phyloP scores from a whole-genome alignment of 2,329 filamentous ascomycete genomes.

The Penicillium expansum region DNA sequence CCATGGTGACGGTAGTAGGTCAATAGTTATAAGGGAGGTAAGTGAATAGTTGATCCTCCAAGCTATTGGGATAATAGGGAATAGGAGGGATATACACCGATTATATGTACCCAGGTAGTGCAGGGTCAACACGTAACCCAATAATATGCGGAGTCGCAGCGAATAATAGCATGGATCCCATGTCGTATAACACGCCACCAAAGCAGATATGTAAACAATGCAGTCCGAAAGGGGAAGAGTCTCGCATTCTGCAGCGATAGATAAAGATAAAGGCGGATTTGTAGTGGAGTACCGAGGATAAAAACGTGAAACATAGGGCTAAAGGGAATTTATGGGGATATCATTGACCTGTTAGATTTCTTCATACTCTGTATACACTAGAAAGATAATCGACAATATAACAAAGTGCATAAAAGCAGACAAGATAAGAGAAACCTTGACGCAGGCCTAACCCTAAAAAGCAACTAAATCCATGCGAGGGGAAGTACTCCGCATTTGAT shows the following conservation, averaged over 20 bases:
- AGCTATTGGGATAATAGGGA: neutral
- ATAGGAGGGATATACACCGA: no score
- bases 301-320: neutral
- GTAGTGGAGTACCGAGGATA: neutral
- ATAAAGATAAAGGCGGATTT: neutral
- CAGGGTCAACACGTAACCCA: neutral
- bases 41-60: neutral
- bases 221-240: neutral
- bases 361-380: neutral
- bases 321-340: neutral
- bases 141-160: neutral
- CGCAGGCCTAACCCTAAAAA: slow-evolving; percentile 10
- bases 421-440: slow-evolving; percentile 9
- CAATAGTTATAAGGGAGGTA: neutral
- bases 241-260: neutral
- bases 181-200: neutral
- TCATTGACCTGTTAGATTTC: neutral
- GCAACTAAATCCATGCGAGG: slow-evolving; percentile 12
- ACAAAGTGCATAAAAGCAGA: neutral
- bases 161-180: neutral
- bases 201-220: neutral
- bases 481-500: slow-evolving; percentile 9
- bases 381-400: neutral
- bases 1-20: neutral
- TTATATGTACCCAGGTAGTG: neutral